Base-by-base conservation (phyloP, 2,329 filamentous ascomycete species). In the Penicillium sp. region DNA sequence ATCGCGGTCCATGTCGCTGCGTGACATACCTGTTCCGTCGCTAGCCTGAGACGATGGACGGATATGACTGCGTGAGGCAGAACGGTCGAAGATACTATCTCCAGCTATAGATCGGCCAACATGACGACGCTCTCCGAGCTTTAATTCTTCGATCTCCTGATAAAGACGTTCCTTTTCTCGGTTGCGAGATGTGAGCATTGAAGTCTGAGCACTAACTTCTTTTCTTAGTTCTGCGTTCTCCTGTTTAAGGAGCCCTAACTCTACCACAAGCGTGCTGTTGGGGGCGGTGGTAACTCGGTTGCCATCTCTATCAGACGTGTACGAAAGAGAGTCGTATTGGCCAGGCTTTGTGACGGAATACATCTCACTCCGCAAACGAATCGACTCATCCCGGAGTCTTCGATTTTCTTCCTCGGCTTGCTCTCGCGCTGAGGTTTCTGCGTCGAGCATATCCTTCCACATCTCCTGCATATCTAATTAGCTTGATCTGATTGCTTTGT, bases 81-180 rank as follows among this genome's bases (percentile, higher is more conserved):
- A 97, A n/a, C 94, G 86, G 59, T 97, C 94, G 33, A 97, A 84
- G 43, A 97, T 89, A 71, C 92, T 96, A 71, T 97, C 94, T 6
- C 93, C 87, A 1, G 91, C 81, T 54, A 84, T 75, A 3, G 84
- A 87, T 56, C 82, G 77, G 69, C 65, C 83, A 53, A 73, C 74
- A 61, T 85, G 89, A 31, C 91, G 87, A 54, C 92, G 87, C 64
- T 92, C 88, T 2, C 89, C 86, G 67, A 97, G 86, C 77, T 97
- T 99, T 61, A 99, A 81, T 61, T 97, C 93, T 75, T 99, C 94
- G 62, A 97, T 97, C 73, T 99, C 93, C 71, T 96, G 91, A 73
- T 97, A 96, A 9, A 99, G 81, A 6, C 92, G 86, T 72, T 97
- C 93, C 71, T 96, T 95, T 72, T 99, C 94, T 27, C 92, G 89